Evolutionary conservation across 305 asterid species (phyloP).

Genomic region (Stenogyne calaminthoides): DNA sequence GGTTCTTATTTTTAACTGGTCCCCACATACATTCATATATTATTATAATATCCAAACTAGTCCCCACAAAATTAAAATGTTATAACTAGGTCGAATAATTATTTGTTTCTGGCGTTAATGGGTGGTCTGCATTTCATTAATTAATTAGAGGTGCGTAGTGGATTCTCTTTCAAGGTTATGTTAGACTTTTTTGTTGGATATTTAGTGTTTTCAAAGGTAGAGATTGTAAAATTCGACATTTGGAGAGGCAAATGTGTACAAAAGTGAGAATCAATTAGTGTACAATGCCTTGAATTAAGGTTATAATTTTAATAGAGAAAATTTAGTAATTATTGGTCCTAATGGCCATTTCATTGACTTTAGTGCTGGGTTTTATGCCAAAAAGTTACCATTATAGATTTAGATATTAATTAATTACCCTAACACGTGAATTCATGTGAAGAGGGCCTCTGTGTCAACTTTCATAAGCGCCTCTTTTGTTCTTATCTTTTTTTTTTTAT

Average conservation of each 20-base stretch:
- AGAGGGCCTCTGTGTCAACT: constrained; percentile 54
- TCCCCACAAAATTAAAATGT: constrained; percentile 27
- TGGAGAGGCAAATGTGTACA: constrained; percentile 31
- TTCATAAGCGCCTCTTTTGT: neutral
- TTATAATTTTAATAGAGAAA: constrained; percentile 27
- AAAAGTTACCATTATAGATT: constrained; percentile 30
- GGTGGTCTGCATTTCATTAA: constrained; percentile 58
- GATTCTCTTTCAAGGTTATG: constrained; percentile 45
- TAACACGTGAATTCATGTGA: constrained; percentile 68
- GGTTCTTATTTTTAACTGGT: constrained; percentile 3
- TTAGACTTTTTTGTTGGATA: constrained; percentile 29
- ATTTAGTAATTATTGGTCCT: constrained; percentile 45
- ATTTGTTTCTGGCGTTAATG: constrained; percentile 35
- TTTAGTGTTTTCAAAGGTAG: constrained; percentile 31
- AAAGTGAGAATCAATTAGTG: constrained; percentile 39
- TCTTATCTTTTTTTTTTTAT: neutral
- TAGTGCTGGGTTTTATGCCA: constrained; percentile 36
- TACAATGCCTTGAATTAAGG: constrained; percentile 20
- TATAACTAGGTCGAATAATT: constrained; percentile 29
- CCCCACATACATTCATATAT: constrained; percentile 8
- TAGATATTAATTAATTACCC: constrained; percentile 25
- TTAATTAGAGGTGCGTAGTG: constrained; percentile 34
- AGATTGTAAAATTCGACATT: constrained; percentile 32
- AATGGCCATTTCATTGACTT: constrained; percentile 41
- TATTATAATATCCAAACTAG: neutral